Evolutionary conservation across 306 rosid genomes (phyloP).

Genomic region (Dryas octopetala): DNA sequence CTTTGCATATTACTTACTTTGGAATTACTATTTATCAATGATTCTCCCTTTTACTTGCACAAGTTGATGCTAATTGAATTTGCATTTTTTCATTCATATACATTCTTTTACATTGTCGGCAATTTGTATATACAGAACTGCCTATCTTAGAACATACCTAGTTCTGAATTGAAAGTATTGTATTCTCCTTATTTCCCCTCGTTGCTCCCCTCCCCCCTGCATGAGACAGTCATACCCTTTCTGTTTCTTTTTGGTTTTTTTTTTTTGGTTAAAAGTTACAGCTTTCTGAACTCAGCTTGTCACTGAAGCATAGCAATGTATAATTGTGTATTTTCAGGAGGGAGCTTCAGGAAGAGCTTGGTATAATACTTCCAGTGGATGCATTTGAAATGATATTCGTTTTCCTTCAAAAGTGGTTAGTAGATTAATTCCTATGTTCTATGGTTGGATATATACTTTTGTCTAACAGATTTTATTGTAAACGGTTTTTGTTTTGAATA

Average conservation of each 20-base stretch:
- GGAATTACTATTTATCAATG: neutral
- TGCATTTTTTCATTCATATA: neutral
- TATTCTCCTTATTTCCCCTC: neutral
- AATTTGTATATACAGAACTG: neutral
- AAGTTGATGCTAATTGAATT: neutral
- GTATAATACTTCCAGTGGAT: conserved; percentile 75
- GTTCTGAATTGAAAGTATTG: neutral
- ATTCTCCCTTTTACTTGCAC: neutral
- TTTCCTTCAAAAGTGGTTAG: conserved; percentile 80
- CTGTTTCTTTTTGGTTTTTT: neutral
- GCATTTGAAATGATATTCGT: conserved; percentile 82
- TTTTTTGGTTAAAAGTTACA: neutral
- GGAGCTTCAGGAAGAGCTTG: conserved; percentile 96
- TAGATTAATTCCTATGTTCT: conserved; percentile 12
- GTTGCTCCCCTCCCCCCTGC: neutral
- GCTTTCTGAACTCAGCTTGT: neutral
- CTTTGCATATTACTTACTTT: neutral
- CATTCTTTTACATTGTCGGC: no score
- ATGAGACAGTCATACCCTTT: neutral
- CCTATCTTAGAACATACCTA: neutral
- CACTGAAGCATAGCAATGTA: conserved; percentile 14
- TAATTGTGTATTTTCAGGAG: conserved; percentile 51
- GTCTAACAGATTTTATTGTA: neutral
- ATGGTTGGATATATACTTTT: neutral
- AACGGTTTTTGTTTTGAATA: neutral